Evolutionary conservation across 2,329 filamentous ascomycete genomes (phyloP).

Genomic region (Ascosphaera apis): DNA sequence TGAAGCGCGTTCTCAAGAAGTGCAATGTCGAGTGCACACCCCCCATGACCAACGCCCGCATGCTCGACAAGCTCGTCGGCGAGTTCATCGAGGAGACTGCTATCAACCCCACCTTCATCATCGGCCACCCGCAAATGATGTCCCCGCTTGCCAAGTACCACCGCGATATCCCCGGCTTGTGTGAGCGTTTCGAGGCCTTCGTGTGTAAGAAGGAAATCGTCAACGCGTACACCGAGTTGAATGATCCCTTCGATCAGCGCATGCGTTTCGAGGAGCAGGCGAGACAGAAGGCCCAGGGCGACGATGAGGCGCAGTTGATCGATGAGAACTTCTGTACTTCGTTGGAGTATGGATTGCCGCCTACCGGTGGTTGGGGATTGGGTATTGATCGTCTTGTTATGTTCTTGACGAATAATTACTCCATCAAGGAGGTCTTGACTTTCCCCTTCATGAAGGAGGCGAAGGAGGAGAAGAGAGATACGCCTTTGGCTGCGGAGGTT

Average conservation of each 20-base stretch:
- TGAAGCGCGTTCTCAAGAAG: conserved; percentile 67
- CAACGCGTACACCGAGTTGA: conserved; percentile 95
- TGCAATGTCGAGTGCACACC: conserved; percentile 73
- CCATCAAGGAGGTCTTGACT: conserved; percentile 82
- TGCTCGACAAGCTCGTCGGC: conserved; percentile 85
- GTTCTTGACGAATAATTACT: conserved; percentile 91
- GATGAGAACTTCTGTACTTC: conserved; percentile 89
- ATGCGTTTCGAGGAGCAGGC: conserved; percentile 88
- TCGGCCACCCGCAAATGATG: conserved; percentile 70
- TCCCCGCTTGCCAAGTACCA: conserved; percentile 92
- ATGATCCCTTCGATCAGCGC: conserved; percentile 87
- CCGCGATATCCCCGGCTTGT: conserved; percentile 57
- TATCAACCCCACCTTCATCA: conserved; percentile 82
- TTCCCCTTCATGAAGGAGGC: conserved; percentile 96
- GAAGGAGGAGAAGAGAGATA: conserved; percentile 14
- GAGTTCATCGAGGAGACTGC: conserved; percentile 91
- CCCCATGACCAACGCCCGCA: conserved; percentile 78
- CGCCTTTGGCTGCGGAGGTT: conserved; percentile 34
- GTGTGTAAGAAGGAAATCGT: conserved; percentile 94
- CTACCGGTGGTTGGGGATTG: conserved; percentile 91
- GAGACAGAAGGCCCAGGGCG: conserved; percentile 82
- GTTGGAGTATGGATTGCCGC: conserved; percentile 75
- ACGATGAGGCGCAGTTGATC: conserved; percentile 86
- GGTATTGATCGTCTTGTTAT: conserved; percentile 85
- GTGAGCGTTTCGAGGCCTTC: conserved; percentile 93